phyloP scores from a whole-genome alignment of 2,329 filamentous ascomycete species.

The Colletotrichum sp. region DNA sequence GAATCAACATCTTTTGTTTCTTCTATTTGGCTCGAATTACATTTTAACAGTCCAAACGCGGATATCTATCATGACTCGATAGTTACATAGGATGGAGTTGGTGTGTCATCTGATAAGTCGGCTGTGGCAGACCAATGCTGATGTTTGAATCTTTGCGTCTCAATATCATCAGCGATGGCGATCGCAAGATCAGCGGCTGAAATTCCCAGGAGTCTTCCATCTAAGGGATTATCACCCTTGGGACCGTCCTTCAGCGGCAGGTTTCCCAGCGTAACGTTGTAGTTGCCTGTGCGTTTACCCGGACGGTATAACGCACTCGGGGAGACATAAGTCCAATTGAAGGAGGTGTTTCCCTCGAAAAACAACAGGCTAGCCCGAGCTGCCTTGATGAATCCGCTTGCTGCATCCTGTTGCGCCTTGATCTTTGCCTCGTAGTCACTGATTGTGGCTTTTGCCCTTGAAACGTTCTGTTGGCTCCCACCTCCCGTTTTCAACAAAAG shows the following conservation, averaged over 20 bases:
- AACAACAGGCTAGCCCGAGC: background rate
- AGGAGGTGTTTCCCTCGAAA: background rate
- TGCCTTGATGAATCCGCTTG: background rate
- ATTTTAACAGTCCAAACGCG: background rate
- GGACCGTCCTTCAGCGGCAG: background rate
- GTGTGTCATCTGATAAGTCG: background rate
- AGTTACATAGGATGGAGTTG: background rate
- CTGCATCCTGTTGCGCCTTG: background rate
- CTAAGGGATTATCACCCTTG: background rate
- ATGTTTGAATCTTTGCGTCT: background rate
- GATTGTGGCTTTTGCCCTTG: background rate
- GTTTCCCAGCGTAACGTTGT: background rate
- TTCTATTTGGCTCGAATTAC: background rate
- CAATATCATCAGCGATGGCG: background rate
- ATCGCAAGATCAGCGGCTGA: background rate
- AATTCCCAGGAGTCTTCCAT: background rate
- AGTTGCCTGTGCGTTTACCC: background rate
- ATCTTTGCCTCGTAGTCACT: background rate
- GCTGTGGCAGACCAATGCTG: background rate
- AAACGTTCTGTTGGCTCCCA: background rate
- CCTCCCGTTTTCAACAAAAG: background rate
- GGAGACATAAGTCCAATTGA: background rate
- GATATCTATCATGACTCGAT: background rate
- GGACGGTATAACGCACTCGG: background rate
- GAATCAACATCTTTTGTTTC: background rate